phyloP scores from a whole-genome alignment of 75 land plant species.

The Azolla pinnata region DNA sequence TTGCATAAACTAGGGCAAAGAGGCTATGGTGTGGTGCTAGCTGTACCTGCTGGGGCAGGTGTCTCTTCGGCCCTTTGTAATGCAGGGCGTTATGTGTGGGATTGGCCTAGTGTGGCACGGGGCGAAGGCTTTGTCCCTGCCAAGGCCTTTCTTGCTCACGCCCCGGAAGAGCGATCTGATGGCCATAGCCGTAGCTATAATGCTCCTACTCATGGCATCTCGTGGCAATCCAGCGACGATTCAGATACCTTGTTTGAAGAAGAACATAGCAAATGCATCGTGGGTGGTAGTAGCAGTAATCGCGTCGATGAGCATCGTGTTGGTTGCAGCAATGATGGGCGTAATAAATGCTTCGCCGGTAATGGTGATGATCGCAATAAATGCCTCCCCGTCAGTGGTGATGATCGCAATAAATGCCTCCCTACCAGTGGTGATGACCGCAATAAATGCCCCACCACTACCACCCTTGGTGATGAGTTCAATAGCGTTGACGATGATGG shows the following conservation, averaged over 20 bases:
- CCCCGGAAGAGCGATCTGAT: conserved; percentile 11
- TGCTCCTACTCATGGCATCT: conserved; percentile 12
- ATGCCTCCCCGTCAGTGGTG: too few species aligned
- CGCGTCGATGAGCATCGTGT: too few species aligned
- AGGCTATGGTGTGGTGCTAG: conserved; percentile 78
- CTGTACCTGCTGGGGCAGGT: conserved; percentile 61
- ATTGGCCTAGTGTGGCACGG: conserved; percentile 81
- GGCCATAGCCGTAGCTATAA: conserved; percentile 16
- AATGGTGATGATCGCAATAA: too few species aligned
- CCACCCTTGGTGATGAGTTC: too few species aligned
- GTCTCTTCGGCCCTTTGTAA: conserved; percentile 74
- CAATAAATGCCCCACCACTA: too few species aligned
- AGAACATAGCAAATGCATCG: conserved; percentile 14
- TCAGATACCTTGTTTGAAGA: conserved; percentile 41
- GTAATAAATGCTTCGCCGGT: too few species aligned
- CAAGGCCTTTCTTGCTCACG: conserved; percentile 20
- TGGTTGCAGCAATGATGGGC: too few species aligned
- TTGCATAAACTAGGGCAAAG: conserved; percentile 89
- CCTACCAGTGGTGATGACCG: too few species aligned
- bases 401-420: too few species aligned
- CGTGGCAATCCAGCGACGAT: conserved; percentile 16
- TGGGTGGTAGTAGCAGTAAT: too few species aligned
- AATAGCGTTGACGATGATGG: too few species aligned
- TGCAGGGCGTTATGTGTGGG: conserved; percentile 87
- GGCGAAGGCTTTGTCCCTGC: conserved; percentile 76